Conservation (phyloP, 2,329 filamentous ascomycete species). For the Epichloe sylvatica region DNA sequence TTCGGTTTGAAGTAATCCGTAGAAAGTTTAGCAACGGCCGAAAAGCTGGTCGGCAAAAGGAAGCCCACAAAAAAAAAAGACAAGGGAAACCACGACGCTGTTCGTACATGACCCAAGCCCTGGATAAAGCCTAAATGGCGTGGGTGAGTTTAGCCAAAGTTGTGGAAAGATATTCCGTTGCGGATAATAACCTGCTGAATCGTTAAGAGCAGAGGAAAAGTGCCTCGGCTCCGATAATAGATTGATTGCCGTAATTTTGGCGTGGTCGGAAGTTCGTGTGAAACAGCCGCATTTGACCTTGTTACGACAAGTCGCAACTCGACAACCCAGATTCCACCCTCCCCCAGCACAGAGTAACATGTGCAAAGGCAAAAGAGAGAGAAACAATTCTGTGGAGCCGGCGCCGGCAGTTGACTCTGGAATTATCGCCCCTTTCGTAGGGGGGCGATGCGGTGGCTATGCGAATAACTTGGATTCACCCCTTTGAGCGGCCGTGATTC, state of each 20-base stretch:
- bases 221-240: neutral
- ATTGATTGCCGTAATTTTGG: neutral
- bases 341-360: no score
- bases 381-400: neutral
- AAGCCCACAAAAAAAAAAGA: neutral
- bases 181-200: no score
- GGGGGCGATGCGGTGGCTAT: neutral
- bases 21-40: neutral
- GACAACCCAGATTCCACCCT: no score
- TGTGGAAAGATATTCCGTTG: neutral
- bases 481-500: constrained; percentile 3
- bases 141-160: neutral
- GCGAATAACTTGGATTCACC: constrained; percentile 1
- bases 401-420: neutral
- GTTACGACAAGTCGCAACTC: neutral
- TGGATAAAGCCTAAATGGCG: neutral
- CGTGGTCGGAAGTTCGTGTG: neutral
- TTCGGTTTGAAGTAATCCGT: neutral
- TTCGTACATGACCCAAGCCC: neutral
- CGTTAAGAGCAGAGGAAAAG: neutral
- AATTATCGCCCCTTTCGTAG: neutral
- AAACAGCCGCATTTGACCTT: neutral
- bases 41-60: neutral
- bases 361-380: neutral
- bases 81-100: neutral